phyloP scores from a whole-genome alignment of 164 flowering plant species.

The Paratinospora sagittata region DNA sequence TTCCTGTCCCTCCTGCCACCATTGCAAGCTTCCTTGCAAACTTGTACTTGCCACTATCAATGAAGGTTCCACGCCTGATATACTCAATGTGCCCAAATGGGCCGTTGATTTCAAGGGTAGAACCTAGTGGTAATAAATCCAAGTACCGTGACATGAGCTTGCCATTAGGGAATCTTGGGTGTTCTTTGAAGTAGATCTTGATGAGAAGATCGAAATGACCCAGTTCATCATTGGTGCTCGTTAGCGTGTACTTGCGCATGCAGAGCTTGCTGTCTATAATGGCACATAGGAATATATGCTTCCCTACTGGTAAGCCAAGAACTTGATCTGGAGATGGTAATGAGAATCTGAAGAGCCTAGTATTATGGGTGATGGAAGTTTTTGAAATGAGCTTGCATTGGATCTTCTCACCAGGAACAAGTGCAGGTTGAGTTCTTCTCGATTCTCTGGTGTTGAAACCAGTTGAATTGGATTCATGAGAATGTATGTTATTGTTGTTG shows the following conservation, averaged over 20 bases:
- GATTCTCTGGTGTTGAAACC: slow-evolving; percentile 50
- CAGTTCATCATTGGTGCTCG: slow-evolving; percentile 48
- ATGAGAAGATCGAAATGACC: slow-evolving; percentile 76
- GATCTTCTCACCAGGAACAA: slow-evolving; percentile 57
- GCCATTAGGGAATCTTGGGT: slow-evolving; percentile 78
- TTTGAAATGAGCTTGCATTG: slow-evolving; percentile 60
- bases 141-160: slow-evolving; percentile 79
- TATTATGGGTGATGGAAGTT: slow-evolving; percentile 59
- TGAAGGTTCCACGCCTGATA: slow-evolving; percentile 58
- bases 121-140: slow-evolving; percentile 40
- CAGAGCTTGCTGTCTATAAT: slow-evolving; percentile 63
- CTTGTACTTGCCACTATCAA: slow-evolving; percentile 62
- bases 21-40: slow-evolving; percentile 67
- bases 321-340: slow-evolving; percentile 61
- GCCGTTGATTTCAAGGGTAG: slow-evolving; percentile 65
- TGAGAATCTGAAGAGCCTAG: slow-evolving; percentile 67
- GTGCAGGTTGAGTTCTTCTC: slow-evolving; percentile 27
- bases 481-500: slow-evolving; percentile 52
- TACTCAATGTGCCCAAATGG: slow-evolving; percentile 90
- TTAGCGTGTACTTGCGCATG: slow-evolving; percentile 87
- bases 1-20: slow-evolving; percentile 94
- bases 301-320: slow-evolving; percentile 80
- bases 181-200: slow-evolving; percentile 66
- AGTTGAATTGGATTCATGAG: slow-evolving; percentile 28
- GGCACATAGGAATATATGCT: slow-evolving; percentile 79